Percentiles rank a stretch among this genome's conserved stretches.
Evolutionary conservation across 2,329 filamentous ascomycete genomes (phyloP).

Genomic region (Claviceps capensis): DNA sequence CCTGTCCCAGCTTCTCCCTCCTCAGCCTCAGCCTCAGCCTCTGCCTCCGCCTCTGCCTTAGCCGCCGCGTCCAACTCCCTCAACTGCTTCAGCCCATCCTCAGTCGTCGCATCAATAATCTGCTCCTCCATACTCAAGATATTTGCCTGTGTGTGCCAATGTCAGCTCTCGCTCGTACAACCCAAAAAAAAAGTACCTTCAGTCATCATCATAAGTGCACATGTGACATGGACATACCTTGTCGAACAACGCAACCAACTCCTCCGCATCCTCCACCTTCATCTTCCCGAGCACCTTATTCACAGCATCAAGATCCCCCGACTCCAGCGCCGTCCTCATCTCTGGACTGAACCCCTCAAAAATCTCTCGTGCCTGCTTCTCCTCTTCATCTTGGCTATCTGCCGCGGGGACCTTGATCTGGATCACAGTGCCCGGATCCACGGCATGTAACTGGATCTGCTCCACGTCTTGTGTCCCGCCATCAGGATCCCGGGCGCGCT

Average conservation of each 20-base stretch:
- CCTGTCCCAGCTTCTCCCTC: constrained; percentile 4
- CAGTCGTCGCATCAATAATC: constrained; percentile 89
- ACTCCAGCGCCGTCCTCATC: constrained; percentile 69
- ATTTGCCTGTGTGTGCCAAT: constrained; percentile 40
- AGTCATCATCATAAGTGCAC: too few relatives aligned
- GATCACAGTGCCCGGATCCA: constrained; percentile 85
- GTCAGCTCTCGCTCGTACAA: neutral
- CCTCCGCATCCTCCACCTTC: constrained; percentile 78
- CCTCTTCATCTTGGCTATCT: constrained; percentile 51
- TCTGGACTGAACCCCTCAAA: constrained; percentile 77
- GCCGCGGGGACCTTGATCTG: constrained; percentile 69
- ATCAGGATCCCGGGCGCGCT: constrained; percentile 33
- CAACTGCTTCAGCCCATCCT: constrained; percentile 65
- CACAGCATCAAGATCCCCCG: constrained; percentile 61
- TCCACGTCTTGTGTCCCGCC: constrained; percentile 46
- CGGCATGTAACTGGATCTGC: constrained; percentile 94
- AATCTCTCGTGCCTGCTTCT: constrained; percentile 52
- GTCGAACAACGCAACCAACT: constrained; percentile 66
- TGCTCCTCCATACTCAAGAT: constrained; percentile 86
- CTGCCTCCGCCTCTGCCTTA: constrained; percentile 12
- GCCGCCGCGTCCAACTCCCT: constrained; percentile 54
- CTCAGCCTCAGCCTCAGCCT: neutral
- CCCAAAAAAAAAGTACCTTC: too few relatives aligned
- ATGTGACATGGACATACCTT: constrained; percentile 33
- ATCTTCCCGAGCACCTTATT: constrained; percentile 60